Percentiles rank a stretch among this genome's conserved stretches.
Conservation (phyloP, 2,329 filamentous ascomycete genomes). For the Cladosporium sp. region DNA sequence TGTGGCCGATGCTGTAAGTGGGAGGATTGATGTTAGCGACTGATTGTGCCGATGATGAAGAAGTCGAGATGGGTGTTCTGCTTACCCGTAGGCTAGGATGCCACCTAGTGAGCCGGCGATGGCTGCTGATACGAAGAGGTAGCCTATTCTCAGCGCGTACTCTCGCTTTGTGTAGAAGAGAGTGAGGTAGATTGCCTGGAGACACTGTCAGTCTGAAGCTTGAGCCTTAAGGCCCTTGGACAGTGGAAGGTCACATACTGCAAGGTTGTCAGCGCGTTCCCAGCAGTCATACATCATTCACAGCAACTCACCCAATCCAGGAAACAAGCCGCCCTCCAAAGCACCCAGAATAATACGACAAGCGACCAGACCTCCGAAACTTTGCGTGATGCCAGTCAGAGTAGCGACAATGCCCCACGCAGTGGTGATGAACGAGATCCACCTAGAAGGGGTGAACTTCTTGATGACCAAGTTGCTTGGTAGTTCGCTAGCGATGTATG, state of each 20-base stretch:
- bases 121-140: constrained; percentile 50
- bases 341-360: constrained; percentile 37
- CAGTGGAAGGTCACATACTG: neutral
- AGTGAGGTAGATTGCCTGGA: constrained; percentile 42
- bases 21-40: neutral
- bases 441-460: constrained; percentile 45
- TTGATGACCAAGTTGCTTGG: constrained; percentile 53
- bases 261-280: neutral
- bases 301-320: constrained; percentile 6
- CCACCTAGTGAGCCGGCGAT: constrained; percentile 52
- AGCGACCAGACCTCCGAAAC: constrained; percentile 45
- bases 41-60: neutral
- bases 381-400: constrained; percentile 50
- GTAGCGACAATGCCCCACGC: constrained; percentile 47
- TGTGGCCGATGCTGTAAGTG: constrained; percentile 58
- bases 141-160: constrained; percentile 45
- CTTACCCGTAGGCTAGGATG: constrained; percentile 40
- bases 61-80: neutral
- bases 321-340: constrained; percentile 32
- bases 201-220: neutral
- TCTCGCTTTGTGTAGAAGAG: constrained; percentile 50
- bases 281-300: neutral
- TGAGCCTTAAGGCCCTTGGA: neutral
- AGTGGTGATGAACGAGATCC: constrained; percentile 36
- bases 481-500: constrained; percentile 48